These are phyloP conservation scores for Amaranthus cruentus DNA, from an alignment of 148 eudicot genomes.

Conservation along the genomic window DNA sequence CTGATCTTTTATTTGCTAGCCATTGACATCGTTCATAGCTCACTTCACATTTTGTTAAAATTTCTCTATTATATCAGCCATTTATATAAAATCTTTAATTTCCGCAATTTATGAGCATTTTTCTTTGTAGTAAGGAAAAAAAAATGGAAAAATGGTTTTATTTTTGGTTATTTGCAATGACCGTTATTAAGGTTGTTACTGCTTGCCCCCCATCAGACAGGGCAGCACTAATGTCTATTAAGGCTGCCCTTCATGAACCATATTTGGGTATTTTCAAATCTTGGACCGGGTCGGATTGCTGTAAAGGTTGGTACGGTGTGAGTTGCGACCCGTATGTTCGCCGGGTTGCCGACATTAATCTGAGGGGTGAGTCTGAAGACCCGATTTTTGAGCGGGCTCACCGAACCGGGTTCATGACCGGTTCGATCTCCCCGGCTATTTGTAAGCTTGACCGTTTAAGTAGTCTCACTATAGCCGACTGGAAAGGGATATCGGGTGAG, in stretches of 20 bases:
- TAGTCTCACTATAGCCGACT: conserved; percentile 66
- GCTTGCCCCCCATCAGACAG: conserved; percentile 76
- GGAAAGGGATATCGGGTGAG: conserved; percentile 81
- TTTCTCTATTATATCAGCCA: no score
- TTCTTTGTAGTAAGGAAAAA: background rate
- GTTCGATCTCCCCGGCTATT: conserved; percentile 56
- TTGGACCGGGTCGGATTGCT: conserved; percentile 79
- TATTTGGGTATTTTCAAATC: conserved; percentile 69
- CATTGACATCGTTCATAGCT: conserved; percentile 8
- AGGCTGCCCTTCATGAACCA: conserved; percentile 57
- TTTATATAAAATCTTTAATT: no score
- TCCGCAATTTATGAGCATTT: background rate
- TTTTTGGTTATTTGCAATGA: conserved; percentile 29
- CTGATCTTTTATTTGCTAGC: background rate
- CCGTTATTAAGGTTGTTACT: conserved; percentile 28
- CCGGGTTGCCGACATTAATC: conserved; percentile 74
- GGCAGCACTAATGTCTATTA: conserved; percentile 62
- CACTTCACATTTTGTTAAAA: conserved; percentile 3
- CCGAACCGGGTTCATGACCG: conserved; percentile 82
- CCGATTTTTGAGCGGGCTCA: conserved; percentile 56
- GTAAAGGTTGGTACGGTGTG: conserved; percentile 77
- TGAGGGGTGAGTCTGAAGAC: conserved; percentile 85
- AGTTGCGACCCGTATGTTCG: conserved; percentile 53
- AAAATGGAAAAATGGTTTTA: conserved; percentile 13
- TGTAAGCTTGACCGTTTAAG: conserved; percentile 67